Conservation (phyloP, 1,284 basidiomycete species). For the Wallemia hederae region DNA sequence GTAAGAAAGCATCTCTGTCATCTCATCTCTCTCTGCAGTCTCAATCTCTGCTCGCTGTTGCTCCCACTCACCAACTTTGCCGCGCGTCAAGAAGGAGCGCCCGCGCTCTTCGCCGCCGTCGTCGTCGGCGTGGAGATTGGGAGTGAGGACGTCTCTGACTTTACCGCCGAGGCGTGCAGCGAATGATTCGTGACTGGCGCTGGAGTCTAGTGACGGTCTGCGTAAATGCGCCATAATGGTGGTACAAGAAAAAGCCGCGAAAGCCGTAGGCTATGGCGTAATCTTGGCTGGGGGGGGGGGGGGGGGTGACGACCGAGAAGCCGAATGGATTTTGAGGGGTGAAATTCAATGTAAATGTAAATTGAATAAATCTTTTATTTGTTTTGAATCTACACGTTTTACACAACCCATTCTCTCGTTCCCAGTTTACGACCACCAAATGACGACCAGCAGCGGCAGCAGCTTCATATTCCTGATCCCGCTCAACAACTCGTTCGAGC, state of each 20-base stretch:
- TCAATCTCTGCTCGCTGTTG: background rate
- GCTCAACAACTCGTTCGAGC: slow-evolving; percentile 79
- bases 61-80: background rate
- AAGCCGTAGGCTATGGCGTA: no score
- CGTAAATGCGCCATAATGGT: background rate
- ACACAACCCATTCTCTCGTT: background rate
- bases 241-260: background rate
- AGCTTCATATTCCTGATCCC: slow-evolving; percentile 19
- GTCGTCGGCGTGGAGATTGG: background rate
- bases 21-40: background rate
- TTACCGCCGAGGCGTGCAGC: background rate
- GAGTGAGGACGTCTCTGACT: background rate
- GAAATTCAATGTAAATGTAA: no score
- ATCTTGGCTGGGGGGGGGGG: no score
- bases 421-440: background rate
- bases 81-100: background rate
- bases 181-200: background rate
- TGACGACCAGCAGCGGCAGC: background rate
- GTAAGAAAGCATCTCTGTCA: background rate
- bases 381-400: no score
- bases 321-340: no score
- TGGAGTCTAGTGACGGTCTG: background rate
- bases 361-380: no score
- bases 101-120: background rate
- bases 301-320: no score